Evolutionary conservation across 768 basidiomycete species (phyloP).

Genomic region (Trametes meyenii): DNA sequence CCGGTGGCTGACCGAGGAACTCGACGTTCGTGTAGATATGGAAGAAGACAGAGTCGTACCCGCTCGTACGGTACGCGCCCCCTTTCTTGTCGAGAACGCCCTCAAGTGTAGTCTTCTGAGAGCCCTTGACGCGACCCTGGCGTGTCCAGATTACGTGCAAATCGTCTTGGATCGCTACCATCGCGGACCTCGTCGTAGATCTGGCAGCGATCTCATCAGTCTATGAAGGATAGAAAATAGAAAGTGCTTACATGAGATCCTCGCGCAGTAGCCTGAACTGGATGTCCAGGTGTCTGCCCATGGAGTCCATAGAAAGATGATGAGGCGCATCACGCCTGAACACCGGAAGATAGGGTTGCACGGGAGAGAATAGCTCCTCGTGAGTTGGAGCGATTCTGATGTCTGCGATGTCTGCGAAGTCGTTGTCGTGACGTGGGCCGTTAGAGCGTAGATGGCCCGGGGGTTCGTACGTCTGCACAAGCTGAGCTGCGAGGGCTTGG

Average conservation of each 20-base stretch:
- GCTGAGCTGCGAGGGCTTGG: conserved; percentile 26
- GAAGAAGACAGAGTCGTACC: conserved; percentile 25
- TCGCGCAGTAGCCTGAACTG: conserved; percentile 78
- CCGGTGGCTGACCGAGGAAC: conserved; percentile 48
- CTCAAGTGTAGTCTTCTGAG: conserved; percentile 10
- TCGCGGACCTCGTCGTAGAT: conserved; percentile 30
- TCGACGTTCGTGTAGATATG: conserved; percentile 28
- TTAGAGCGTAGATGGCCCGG: conserved; percentile 39
- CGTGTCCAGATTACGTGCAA: conserved; percentile 27
- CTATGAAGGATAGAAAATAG: no score
- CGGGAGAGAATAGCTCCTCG: conserved; percentile 54
- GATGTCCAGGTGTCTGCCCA: conserved; percentile 69
- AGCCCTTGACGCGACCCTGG: neutral
- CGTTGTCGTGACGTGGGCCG: conserved; percentile 73
- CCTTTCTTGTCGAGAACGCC: conserved; percentile 31
- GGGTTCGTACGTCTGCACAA: conserved; percentile 25
- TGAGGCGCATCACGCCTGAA: conserved; percentile 65
- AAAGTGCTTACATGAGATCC: conserved; percentile 58
- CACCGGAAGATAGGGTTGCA: conserved; percentile 62
- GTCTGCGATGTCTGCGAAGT: conserved; percentile 52
- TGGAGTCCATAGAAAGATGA: conserved; percentile 55
- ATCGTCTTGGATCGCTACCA: conserved; percentile 53
- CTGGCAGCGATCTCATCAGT: neutral
- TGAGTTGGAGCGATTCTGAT: conserved; percentile 76
- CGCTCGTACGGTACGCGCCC: conserved; percentile 14